These are phyloP conservation scores for Cadophora luteo-olivacea DNA, from an alignment of 2,329 filamentous ascomycete species.

Conservation along the genomic window DNA sequence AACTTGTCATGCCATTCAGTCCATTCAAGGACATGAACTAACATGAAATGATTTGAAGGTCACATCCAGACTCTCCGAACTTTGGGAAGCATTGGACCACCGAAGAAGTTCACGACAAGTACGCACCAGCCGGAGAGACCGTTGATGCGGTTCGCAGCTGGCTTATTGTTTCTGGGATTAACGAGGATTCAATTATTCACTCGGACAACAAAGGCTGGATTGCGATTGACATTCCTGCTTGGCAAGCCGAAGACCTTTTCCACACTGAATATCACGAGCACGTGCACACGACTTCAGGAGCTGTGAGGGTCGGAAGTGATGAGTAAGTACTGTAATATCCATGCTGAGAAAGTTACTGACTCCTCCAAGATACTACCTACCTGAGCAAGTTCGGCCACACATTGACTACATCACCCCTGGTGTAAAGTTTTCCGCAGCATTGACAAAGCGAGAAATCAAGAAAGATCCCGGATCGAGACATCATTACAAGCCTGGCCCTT, in stretches of 20 bases:
- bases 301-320: too few species aligned
- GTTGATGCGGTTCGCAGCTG: conserved; percentile 45
- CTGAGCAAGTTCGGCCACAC: conserved; percentile 48
- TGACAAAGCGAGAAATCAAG: conserved; percentile 24
- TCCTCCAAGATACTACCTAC: conserved; percentile 47
- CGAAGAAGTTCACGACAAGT: conserved; percentile 44
- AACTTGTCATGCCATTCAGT: neutral
- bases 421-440: conserved; percentile 35
- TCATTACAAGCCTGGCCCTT: conserved; percentile 1
- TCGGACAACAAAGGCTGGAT: too few species aligned
- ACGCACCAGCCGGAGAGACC: conserved; percentile 44
- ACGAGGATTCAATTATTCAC: conserved; percentile 2
- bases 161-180: conserved; percentile 46
- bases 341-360: conserved; percentile 36
- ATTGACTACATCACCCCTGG: conserved; percentile 56
- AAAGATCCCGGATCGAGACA: neutral
- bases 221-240: too few species aligned
- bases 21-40: neutral
- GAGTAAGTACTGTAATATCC: too few species aligned
- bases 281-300: too few species aligned
- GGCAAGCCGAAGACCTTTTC: too few species aligned
- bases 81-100: conserved; percentile 47
- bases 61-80: conserved; percentile 40
- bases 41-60: conserved; percentile 26
- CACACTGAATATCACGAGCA: too few species aligned